Conservation (phyloP, 257 asterid species). For the Coffea canephora region DNA sequence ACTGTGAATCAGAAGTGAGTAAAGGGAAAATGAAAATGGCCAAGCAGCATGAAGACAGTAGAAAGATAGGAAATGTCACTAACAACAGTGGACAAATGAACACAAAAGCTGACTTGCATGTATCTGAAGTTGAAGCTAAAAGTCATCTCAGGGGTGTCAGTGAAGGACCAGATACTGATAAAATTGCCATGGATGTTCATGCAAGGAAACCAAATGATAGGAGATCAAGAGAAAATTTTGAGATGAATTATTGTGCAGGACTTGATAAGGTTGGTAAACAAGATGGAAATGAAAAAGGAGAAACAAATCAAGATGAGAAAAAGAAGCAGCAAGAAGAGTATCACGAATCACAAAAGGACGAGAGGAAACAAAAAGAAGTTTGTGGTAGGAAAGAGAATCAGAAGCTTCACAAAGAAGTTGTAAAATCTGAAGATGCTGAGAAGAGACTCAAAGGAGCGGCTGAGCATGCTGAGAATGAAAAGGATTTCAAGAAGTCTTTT, state of each 20-base stretch:
- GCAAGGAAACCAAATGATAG: conserved; percentile 26
- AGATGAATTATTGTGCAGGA: conserved; percentile 32
- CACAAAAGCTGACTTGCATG: conserved; percentile 27
- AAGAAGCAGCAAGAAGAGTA: conserved; percentile 32
- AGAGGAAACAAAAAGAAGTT: conserved; percentile 16
- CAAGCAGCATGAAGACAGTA: conserved; percentile 34
- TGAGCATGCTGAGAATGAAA: conserved; percentile 26
- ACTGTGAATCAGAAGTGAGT: conserved; percentile 16
- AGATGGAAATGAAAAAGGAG: conserved; percentile 28
- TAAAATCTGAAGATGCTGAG: conserved; percentile 24
- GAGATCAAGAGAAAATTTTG: conserved; percentile 24
- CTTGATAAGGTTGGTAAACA: conserved; percentile 28
- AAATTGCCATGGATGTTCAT: conserved; percentile 28
- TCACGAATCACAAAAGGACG: conserved; percentile 25
- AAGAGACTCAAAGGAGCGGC: conserved; percentile 17
- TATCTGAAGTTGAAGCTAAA: conserved; percentile 30
- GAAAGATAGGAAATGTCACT: conserved; percentile 23
- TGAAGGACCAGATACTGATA: conserved; percentile 28
- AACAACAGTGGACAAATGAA: conserved; percentile 26
- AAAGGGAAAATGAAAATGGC: conserved; percentile 24
- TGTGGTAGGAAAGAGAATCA: conserved; percentile 20
- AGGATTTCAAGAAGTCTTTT: conserved; percentile 25
- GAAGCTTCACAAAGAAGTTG: conserved; percentile 25
- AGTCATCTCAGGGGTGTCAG: conserved; percentile 19
- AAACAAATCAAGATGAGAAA: conserved; percentile 33